Evolutionary conservation across 1,139 yeast genomes (phyloP), one percentile per base, ranked within the genome.

Genomic region (Suhomyces bribrorum): DNA sequence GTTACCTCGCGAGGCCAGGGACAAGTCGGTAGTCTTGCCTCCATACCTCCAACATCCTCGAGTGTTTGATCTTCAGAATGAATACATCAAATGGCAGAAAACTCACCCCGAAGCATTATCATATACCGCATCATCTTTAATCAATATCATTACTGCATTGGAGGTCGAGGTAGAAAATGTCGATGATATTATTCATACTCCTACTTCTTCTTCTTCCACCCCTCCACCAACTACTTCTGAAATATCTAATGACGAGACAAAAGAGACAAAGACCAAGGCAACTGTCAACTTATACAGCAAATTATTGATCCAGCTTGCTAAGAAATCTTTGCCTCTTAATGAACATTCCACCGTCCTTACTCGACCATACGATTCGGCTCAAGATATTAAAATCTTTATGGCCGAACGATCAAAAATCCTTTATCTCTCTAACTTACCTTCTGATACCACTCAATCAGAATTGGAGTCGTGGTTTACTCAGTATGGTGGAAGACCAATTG

Each of bases 391-490:
- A 33, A 78, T 79, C 3, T 90, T 90, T 54, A 59, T 81, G 33
- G 66, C 73, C 9, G 96, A 89, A 59, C 70, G 83, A 41, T 86
- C 95, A 2, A 83, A 83, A 52, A 85, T 88, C n/a, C 62, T 89
- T 37, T 86, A 81, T 57, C 68, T 90, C 61, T 74, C 86, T 9
- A 88, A 87, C 57, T 66, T 90, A 47, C 90, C 96, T 2, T 69
- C 70, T 28, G 97, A 89, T 52, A 86, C 94, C 5, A 89, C 96
- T 1, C 97, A 89, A 60, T 77, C 89, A 28, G 97, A 90, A 59
- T 68, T 90, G 36, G 97, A 90, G 64, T 75, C 84, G 28, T 90
- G 97, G 96, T 88, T 88, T 56, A 80, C 89, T 4, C 95, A 86
- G 56, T 83, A 77, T 56, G 95, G 95, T 2, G 85, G 88, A 3